A percentile compares a stretch with the other conserved stretches of the same genome.
phyloP scores from a whole-genome alignment of 305 asterid species.

The Fraxinus baroniana region DNA sequence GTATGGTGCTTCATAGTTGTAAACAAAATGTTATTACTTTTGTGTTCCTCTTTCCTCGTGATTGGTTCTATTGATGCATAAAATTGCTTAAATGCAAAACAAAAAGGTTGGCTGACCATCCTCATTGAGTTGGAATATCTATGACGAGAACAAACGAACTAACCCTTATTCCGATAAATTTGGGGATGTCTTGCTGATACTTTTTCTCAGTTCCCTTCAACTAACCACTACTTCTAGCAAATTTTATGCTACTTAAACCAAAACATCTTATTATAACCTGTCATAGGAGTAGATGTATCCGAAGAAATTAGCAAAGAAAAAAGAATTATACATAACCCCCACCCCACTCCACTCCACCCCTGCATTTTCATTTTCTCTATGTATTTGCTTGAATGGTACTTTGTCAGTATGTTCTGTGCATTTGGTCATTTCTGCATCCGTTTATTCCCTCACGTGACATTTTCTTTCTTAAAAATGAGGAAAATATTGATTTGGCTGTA shows the following conservation, averaged over 20 bases:
- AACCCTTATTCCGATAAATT: not conserved
- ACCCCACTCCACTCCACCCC: not conserved
- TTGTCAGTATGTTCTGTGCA: not conserved
- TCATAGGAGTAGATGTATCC: not conserved
- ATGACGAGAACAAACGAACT: not conserved
- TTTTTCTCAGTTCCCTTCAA: not conserved
- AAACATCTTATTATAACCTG: not conserved
- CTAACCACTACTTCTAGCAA: not conserved
- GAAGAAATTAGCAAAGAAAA: not conserved
- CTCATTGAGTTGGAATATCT: not conserved
- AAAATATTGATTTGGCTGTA: not conserved
- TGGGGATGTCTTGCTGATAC: not conserved
- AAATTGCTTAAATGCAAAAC: not conserved
- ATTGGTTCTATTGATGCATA: not conserved
- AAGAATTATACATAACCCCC: not conserved
- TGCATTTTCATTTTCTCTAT: not conserved
- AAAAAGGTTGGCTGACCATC: not conserved
- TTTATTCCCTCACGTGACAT: not conserved
- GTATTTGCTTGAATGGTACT: not conserved
- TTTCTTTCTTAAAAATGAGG: not conserved
- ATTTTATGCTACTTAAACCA: not conserved
- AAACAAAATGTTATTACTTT: not conserved
- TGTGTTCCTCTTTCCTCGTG: not conserved
- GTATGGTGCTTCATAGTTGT: not conserved
- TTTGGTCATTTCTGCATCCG: not conserved